Base-by-base conservation (phyloP, 805 yeast species). In the Saccharomycopsis sp. region DNA sequence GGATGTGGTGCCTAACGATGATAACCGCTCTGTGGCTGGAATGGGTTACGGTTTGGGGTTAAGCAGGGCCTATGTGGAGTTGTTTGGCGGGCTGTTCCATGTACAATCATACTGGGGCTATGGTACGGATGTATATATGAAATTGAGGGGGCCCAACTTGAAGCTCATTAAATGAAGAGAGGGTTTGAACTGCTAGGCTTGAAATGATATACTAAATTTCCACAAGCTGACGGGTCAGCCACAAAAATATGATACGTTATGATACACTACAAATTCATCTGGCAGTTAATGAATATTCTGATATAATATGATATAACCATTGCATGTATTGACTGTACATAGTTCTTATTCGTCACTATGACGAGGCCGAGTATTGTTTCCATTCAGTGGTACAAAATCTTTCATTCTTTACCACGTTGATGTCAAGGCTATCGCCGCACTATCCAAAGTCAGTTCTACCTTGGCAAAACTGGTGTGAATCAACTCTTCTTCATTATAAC, bases 21-120 rank as follows among this genome's bases (percentile, higher is more conserved):
- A 79, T 64, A 74, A 79, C 7, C 82, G 59, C 15, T 58, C 61
- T 3, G 63, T 92, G 40, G 97, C 97, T 0, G 99, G 99, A 0
- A 87, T 94, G 88, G 98, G 98, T 0, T 92, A 90, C 68, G 99
- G 99, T 0, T 71, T 92, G 57, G 98, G 98, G 4, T 73, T 92
- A 61, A 87, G 91, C 60, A 74, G 82, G 64, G 86, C 89, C 0
- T 87, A 87, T 65, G 82, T 86, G 34, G 87, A 83, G 65, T 77
- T 85, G 67, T 86, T 87, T 67, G 86, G 85, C 48, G 94, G 94
- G 1, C 75, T 74, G 51, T 75, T 89, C 54, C 82, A 82, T 59
- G 74, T 89, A 29, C 90, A 87, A 67, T 82, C 86, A 52, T 77
- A 86, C 59, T 79, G 79, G 70, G 92, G 94, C 1, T 78, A 83